These are phyloP conservation scores for Didymella pinodella DNA, from an alignment of 2,329 filamentous ascomycete species.

Conservation along the genomic window DNA sequence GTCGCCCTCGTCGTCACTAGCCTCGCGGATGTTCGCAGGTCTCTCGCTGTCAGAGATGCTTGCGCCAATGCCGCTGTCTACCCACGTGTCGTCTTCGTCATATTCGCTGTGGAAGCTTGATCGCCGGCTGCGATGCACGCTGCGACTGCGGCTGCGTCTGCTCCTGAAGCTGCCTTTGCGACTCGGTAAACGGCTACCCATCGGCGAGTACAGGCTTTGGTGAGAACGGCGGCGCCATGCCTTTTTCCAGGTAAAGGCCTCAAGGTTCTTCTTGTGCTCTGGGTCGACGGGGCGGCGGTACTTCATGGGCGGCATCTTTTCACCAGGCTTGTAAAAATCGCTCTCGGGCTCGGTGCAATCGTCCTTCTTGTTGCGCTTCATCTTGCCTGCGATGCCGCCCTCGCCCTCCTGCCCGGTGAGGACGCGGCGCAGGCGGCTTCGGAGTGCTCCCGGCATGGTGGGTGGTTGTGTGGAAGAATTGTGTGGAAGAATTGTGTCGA, in stretches of 20 bases:
- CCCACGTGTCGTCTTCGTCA: slow-evolving; percentile 47
- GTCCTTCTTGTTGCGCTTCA: slow-evolving; percentile 37
- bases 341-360: slow-evolving; percentile 51
- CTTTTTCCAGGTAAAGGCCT: slow-evolving; percentile 57
- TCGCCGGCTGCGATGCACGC: slow-evolving; percentile 41
- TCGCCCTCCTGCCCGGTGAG: slow-evolving; percentile 50
- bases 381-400: slow-evolving; percentile 33
- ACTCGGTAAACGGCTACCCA: slow-evolving; percentile 58
- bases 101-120: slow-evolving; percentile 47
- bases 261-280: slow-evolving; percentile 60
- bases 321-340: slow-evolving; percentile 60
- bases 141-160: slow-evolving; percentile 41
- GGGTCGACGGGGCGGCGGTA: slow-evolving; percentile 59
- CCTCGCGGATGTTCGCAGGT: slow-evolving; percentile 50
- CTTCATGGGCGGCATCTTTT: slow-evolving; percentile 60
- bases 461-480: slow-evolving; percentile 5
- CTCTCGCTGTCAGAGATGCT: slow-evolving; percentile 44
- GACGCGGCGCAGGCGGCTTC: slow-evolving; percentile 56
- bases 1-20: slow-evolving; percentile 56
- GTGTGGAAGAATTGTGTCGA: slow-evolving; percentile 6
- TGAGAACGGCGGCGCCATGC: slow-evolving; percentile 58
- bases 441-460: slow-evolving; percentile 55
- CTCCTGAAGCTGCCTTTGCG: slow-evolving; percentile 47
- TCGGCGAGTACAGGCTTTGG: slow-evolving; percentile 57
- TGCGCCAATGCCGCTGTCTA: slow-evolving; percentile 48